Conservation (phyloP, 192 early-diverging fungal genomes). For the Haplosporangium gracile region DNA sequence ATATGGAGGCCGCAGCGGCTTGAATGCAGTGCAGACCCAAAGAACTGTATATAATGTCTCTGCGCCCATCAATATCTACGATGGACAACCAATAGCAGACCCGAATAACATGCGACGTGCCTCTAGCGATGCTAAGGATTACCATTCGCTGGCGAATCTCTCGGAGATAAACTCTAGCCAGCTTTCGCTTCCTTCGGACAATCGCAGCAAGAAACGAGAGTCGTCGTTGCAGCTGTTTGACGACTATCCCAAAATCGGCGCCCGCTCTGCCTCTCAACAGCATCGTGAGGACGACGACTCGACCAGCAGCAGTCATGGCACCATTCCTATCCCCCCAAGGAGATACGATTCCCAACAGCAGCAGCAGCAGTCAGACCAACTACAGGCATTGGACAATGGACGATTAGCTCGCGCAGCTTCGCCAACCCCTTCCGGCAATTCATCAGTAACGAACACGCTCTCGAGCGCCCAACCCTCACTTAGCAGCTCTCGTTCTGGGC, state of each 20-base stretch:
- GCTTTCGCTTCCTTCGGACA: conserved; percentile 27
- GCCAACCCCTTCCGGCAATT: conserved; percentile 50
- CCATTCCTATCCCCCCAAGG: conserved; percentile 19
- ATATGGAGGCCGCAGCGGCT: conserved; percentile 19
- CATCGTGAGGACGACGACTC: conserved; percentile 39
- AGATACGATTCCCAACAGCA: conserved; percentile 35
- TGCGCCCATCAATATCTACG: conserved; percentile 16
- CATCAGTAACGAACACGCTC: conserved; percentile 34
- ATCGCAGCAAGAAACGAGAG: conserved; percentile 33
- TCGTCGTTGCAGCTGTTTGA: conserved; percentile 32
- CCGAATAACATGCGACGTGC: neutral
- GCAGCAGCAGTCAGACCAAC: neutral
- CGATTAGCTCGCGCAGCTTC: conserved; percentile 26
- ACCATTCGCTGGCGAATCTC: neutral
- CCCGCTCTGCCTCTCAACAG: conserved; percentile 39
- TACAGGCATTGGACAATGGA: neutral
- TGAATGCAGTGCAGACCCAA: conserved; percentile 18
- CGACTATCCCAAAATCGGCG: conserved; percentile 39
- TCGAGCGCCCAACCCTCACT: conserved; percentile 1
- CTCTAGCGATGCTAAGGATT: conserved; percentile 20
- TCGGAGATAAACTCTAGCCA: conserved; percentile 40
- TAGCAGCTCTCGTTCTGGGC: conserved; percentile 19
- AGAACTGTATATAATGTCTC: neutral
- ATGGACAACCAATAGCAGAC: neutral
- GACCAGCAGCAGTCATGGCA: conserved; percentile 1